Conservation (phyloP, 495 filamentous ascomycete species). For the Podospora pseudopauciseta region DNA sequence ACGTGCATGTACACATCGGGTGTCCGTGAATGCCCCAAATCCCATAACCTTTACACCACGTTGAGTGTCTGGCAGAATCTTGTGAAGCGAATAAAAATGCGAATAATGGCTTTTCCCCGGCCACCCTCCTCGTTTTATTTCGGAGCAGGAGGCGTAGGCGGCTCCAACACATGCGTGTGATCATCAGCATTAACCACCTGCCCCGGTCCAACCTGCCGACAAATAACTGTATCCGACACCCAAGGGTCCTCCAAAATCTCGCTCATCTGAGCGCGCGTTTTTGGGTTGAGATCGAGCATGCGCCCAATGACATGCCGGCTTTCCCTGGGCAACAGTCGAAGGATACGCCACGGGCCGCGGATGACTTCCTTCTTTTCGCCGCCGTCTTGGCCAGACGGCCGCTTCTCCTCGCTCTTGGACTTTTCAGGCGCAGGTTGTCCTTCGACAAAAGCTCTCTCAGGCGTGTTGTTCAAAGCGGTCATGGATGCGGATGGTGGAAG, state of each 20-base stretch:
- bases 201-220: slow-evolving; percentile 43
- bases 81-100: not conserved
- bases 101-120: not conserved
- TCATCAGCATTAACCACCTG: slow-evolving; percentile 46
- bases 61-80: not conserved
- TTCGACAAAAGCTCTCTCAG: slow-evolving; percentile 36
- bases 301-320: slow-evolving; percentile 82
- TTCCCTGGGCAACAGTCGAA: slow-evolving; percentile 88
- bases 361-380: slow-evolving; percentile 72
- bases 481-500: slow-evolving; percentile 38
- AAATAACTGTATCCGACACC: slow-evolving; percentile 67
- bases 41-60: not conserved
- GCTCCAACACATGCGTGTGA: slow-evolving; percentile 54
- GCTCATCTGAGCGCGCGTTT: slow-evolving; percentile 73
- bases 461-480: slow-evolving; percentile 34
- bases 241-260: slow-evolving; percentile 89
- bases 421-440: slow-evolving; percentile 25
- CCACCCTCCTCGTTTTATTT: not conserved
- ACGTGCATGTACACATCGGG: not conserved
- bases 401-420: slow-evolving; percentile 19
- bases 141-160: slow-evolving; percentile 37
- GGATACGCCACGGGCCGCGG: slow-evolving; percentile 87
- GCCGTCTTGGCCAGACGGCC: slow-evolving; percentile 11
- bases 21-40: not conserved
- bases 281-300: slow-evolving; percentile 90